phyloP scores from a whole-genome alignment of 768 basidiomycete genomes.

The Grammothele lineata region DNA sequence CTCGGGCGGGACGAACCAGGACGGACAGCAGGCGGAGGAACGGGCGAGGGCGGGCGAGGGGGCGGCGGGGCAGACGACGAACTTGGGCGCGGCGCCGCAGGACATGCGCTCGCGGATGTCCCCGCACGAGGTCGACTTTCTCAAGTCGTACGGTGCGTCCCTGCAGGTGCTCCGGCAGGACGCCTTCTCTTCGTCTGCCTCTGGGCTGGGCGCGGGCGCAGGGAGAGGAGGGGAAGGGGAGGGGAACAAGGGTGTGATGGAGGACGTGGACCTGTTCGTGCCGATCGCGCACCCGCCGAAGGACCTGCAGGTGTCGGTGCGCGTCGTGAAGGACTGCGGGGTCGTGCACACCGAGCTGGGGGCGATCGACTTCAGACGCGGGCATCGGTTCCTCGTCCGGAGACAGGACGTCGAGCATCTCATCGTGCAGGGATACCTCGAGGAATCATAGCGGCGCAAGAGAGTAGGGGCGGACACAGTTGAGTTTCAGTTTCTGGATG shows the following conservation, averaged over 20 bases:
- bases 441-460: conserved; percentile 55
- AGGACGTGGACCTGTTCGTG: conserved; percentile 84
- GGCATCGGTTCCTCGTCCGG: conserved; percentile 85
- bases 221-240: neutral
- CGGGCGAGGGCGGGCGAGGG: neutral
- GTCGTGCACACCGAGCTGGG: conserved; percentile 91
- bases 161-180: conserved; percentile 83
- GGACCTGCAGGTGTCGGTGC: conserved; percentile 84
- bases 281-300: conserved; percentile 81
- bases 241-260: conserved; percentile 45
- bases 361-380: conserved; percentile 84
- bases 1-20: neutral
- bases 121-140: conserved; percentile 80
- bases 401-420: conserved; percentile 90
- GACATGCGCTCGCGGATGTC: conserved; percentile 71
- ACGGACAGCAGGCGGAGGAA: neutral
- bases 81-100: conserved; percentile 4
- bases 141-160: conserved; percentile 74
- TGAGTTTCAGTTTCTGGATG: too few relatives aligned
- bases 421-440: conserved; percentile 89
- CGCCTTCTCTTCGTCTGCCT: conserved; percentile 18
- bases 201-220: neutral
- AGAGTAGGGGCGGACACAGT: too few relatives aligned
- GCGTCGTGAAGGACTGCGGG: conserved; percentile 86
- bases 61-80: neutral